Evolutionary conservation across 2,329 filamentous ascomycete species (phyloP).

Genomic region (Hypoxylon sp.): DNA sequence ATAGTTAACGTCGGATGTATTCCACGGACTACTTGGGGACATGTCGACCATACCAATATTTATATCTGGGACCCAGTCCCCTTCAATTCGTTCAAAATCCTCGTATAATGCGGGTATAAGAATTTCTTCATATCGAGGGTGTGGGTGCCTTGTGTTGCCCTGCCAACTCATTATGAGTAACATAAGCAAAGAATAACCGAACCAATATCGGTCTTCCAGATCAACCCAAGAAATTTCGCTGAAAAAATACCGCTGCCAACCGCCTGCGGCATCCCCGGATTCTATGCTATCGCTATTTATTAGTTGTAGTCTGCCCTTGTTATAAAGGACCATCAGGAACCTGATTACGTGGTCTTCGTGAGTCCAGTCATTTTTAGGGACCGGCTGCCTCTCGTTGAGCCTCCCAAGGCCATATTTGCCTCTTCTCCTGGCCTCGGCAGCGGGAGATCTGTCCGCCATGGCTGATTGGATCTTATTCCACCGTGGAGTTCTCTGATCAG

Average conservation of each 20-base stretch:
- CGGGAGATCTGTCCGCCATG: neutral
- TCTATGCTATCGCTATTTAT: neutral
- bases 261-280: neutral
- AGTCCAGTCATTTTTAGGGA: conserved; percentile 9
- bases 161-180: conserved; percentile 24
- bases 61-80: neutral
- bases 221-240: neutral
- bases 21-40: conserved; percentile 9
- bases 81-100: neutral
- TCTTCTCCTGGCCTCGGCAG: neutral
- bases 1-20: neutral
- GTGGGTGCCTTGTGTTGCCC: neutral
- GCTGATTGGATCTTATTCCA: conserved; percentile 25
- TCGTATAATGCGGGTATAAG: conserved; percentile 18
- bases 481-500: neutral
- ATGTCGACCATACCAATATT: conserved; percentile 21
- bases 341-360: conserved; percentile 23
- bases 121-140: accelerated
- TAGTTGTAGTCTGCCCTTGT: neutral
- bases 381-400: neutral
- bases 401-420: neutral
- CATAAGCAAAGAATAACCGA: conserved; percentile 30
- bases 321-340: conserved; percentile 22
- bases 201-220: conserved; percentile 27
- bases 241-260: conserved; percentile 9